phyloP scores from a whole-genome alignment of 2,329 filamentous ascomycete genomes.

The Aspergillus proliferans region DNA sequence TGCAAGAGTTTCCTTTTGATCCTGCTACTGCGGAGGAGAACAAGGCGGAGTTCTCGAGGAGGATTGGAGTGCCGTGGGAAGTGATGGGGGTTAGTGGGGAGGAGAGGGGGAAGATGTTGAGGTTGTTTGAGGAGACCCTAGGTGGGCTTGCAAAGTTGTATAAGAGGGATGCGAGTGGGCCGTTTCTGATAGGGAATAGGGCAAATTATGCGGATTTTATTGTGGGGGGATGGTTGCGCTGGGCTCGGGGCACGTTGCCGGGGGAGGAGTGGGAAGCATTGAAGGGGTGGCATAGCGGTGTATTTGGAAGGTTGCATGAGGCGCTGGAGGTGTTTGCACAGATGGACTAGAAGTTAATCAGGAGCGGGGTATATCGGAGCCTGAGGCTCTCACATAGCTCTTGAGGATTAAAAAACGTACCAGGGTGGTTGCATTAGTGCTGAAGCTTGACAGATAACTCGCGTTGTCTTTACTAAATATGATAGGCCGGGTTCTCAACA shows the following conservation, averaged over 20 bases:
- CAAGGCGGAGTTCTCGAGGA: constrained; percentile 45
- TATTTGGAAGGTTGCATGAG: constrained; percentile 45
- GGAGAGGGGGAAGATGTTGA: constrained; percentile 32
- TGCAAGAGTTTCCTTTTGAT: constrained; percentile 45
- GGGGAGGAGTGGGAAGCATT: constrained; percentile 44
- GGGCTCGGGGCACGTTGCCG: constrained; percentile 39
- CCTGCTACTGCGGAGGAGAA: constrained; percentile 40
- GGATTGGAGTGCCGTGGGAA: constrained; percentile 42
- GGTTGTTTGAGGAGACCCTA: constrained; percentile 38
- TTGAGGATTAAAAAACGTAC: no score
- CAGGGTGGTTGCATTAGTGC: no score
- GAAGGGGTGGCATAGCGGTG: constrained; percentile 45
- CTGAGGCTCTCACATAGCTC: no score
- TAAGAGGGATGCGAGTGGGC: constrained; percentile 34
- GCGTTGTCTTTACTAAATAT: no score
- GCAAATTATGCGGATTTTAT: constrained; percentile 53
- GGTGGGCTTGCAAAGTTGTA: constrained; percentile 41
- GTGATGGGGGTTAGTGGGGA: constrained; percentile 34
- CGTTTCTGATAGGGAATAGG: constrained; percentile 43
- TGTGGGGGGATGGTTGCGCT: constrained; percentile 51
- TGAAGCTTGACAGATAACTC: no score
- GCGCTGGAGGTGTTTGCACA: constrained; percentile 37
- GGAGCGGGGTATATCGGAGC: no score
- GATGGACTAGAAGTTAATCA: not conserved
- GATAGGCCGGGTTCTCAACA: no score